Percentiles rank a stretch among this genome's conserved stretches.
Evolutionary conservation across 1,284 basidiomycete genomes (phyloP).

Genomic region (Puccinia triticina): DNA sequence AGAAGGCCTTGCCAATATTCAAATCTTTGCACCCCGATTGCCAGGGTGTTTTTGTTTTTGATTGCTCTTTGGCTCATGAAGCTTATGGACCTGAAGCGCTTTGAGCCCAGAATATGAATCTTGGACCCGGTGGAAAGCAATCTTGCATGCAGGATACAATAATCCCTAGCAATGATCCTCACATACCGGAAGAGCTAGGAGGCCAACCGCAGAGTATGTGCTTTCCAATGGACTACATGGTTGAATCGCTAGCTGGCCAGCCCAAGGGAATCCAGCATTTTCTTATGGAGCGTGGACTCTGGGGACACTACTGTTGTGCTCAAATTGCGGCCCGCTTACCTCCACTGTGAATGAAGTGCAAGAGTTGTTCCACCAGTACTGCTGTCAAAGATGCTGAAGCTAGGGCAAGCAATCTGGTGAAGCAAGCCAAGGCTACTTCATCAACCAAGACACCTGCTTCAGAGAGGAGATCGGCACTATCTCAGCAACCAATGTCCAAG

Average conservation of each 20-base stretch:
- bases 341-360: background rate
- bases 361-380: background rate
- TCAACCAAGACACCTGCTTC: background rate
- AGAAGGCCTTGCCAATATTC: constrained; percentile 20
- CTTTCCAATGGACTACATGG: background rate
- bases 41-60: constrained; percentile 29
- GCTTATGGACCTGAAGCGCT: no score
- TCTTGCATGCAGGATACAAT: background rate
- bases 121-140: constrained; percentile 16
- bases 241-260: background rate
- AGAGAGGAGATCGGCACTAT: background rate
- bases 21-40: constrained; percentile 3
- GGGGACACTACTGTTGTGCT: background rate
- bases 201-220: background rate
- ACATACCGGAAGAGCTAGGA: background rate
- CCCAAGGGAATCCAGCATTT: constrained; percentile 18
- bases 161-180: constrained; percentile 28
- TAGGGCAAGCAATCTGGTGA: background rate
- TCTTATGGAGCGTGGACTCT: constrained; percentile 5
- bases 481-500: no score
- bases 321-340: background rate
- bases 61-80: constrained; percentile 24
- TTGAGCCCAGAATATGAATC: constrained; percentile 32
- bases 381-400: background rate
- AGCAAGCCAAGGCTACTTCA: constrained; percentile 26